phyloP scores from a whole-genome alignment of 1,284 basidiomycete species.

The Pseudozyma sp. region DNA sequence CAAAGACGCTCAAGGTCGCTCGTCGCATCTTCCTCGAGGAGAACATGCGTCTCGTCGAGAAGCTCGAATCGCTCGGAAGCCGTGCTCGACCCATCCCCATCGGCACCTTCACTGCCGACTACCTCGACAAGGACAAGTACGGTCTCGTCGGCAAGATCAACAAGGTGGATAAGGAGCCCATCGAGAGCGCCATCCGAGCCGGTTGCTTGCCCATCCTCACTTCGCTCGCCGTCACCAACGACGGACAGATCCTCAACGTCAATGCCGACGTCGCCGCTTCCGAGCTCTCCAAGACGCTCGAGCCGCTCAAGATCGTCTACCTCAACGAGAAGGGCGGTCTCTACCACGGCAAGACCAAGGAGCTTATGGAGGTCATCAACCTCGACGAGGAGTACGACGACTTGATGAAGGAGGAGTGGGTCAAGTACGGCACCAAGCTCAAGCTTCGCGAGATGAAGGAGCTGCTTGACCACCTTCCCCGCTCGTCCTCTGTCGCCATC shows the following conservation, averaged over 20 bases:
- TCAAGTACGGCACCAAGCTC: slow-evolving; percentile 99
- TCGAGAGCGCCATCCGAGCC: slow-evolving; percentile 68
- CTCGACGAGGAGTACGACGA: slow-evolving; percentile 97
- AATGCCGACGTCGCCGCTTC: slow-evolving; percentile 68
- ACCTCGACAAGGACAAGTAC: slow-evolving; percentile 69
- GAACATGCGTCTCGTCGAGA: slow-evolving; percentile 67
- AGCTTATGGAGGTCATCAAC: slow-evolving; percentile 87
- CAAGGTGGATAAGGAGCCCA: slow-evolving; percentile 68
- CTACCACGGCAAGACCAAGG: slow-evolving; percentile 85
- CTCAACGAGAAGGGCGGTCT: slow-evolving; percentile 98
- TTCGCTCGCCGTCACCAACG: slow-evolving; percentile 65
- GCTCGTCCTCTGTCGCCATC: slow-evolving; percentile 97
- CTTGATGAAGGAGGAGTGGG: slow-evolving; percentile 99
- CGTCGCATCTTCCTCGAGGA: slow-evolving; percentile 68
- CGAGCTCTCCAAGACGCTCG: slow-evolving; percentile 68
- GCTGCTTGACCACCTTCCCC: slow-evolving; percentile 95
- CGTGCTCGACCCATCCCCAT: slow-evolving; percentile 67
- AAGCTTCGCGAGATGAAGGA: slow-evolving; percentile 99
- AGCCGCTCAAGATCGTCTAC: slow-evolving; percentile 90
- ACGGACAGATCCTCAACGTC: slow-evolving; percentile 68
- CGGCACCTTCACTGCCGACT: slow-evolving; percentile 66
- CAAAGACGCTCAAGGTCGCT: slow-evolving; percentile 66
- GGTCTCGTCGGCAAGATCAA: slow-evolving; percentile 68
- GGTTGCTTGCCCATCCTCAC: slow-evolving; percentile 69
- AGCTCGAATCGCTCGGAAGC: slow-evolving; percentile 67